Base-by-base conservation (phyloP, 345 rosid genomes). In the Hibiscus tridactylites region DNA sequence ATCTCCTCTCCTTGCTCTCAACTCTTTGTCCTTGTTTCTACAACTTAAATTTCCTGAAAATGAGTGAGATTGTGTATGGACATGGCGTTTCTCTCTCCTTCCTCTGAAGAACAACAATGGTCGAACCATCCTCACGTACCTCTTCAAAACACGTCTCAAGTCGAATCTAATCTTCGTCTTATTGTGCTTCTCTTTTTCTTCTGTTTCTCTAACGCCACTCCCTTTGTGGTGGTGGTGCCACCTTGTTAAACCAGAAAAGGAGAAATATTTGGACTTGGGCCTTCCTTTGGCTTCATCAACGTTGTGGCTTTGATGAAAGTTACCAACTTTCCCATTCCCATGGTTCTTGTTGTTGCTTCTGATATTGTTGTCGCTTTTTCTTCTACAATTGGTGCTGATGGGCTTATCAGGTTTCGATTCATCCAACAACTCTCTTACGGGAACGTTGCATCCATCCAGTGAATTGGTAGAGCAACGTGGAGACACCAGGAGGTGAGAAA, bases 401-500 rank as follows among this genome's bases (percentile, higher is more conserved):
- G 31, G n/a, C 26, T 47, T 42, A 15, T 68, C 47, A 61, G 67
- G 66, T 11, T 39, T 79, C 8, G 76, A 74, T 47, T 85, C 83
- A 29, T 86, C 82, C n/a, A 68, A 46, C 50, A 78, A 80, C 21
- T 85, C 87, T 70, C 61, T 82, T 49, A 77, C 54, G 44, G 96
- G 91, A 57, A 88, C 83, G 68, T 86, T 78, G 70, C 85, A 86
- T 73, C 91, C 85, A 79, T 91, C 94, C 71, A 80, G 59, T 1
- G 97, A 93, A 49, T 88, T 82, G 6, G 86, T 83, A 47, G 98
- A 90, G 29, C 94, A 81, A 60, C 97, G 84, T 7, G 96, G 90
- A 77, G 98, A 88, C 15, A 78, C 79, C 1, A 96, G 93, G 19
- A 86, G 93, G 79, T 88, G 95, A 39, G 98, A 85, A 68, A 88